Conservation (phyloP, 2,329 filamentous ascomycete species). For the Aspergillus tamarii region DNA sequence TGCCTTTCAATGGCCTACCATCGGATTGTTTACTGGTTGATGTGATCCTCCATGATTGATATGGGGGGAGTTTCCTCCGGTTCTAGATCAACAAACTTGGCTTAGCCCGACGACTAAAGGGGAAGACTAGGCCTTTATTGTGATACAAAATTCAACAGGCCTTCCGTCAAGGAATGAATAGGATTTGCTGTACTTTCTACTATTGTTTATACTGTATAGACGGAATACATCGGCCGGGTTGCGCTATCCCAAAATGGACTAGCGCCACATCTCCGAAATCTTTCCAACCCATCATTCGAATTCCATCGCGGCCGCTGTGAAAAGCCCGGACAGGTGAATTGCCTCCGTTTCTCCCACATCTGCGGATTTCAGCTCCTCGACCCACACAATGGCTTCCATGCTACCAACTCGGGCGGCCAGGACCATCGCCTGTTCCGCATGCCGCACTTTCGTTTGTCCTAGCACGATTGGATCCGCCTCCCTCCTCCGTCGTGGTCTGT, state of each 20-base stretch:
- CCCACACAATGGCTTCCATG: slow-evolving; percentile 52
- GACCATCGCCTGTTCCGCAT: slow-evolving; percentile 36
- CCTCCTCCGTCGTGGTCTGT: slow-evolving; percentile 30
- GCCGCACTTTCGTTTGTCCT: slow-evolving; percentile 29
- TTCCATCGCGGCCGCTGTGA: slow-evolving; percentile 20
- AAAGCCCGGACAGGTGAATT: slow-evolving; percentile 12
- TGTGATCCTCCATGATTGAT: not conserved
- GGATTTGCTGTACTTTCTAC: not conserved
- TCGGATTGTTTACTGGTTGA: not conserved
- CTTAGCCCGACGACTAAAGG: not conserved
- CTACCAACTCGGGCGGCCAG: slow-evolving; percentile 46
- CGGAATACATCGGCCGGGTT: not conserved
- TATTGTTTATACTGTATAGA: not conserved
- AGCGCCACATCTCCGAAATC: slow-evolving; percentile 30
- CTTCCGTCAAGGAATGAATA: not conserved
- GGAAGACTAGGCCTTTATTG: not conserved
- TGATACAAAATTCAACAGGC: not conserved
- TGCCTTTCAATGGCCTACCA: not conserved
- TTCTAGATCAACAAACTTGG: not conserved
- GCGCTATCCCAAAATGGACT: slow-evolving; percentile 25
- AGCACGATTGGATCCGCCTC: slow-evolving; percentile 20
- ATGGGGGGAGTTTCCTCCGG: not conserved
- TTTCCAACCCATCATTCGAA: slow-evolving; percentile 25
- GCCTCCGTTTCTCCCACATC: slow-evolving; percentile 22
- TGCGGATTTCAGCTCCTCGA: slow-evolving; percentile 16